Base-by-base conservation (phyloP, 257 asterid species). In the Solanum acaule region DNA sequence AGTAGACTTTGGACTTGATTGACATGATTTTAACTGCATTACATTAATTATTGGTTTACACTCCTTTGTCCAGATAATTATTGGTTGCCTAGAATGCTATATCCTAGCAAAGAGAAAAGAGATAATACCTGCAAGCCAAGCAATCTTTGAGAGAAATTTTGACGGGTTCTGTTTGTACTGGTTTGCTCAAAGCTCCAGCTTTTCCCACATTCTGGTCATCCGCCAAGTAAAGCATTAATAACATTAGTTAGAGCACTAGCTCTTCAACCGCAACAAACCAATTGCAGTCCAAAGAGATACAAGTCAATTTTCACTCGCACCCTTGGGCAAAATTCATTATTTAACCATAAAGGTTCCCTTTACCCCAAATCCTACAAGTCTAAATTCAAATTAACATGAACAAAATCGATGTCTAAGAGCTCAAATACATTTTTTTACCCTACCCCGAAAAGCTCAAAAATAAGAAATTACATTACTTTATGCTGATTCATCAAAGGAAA, bases 81-180 rank as follows among this genome's bases (percentile, higher is more conserved):
- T 44, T 79, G 38, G 67, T 79, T 15, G 34, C 65, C 65, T 56
- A 56, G 42, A 83, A 72, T 25, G 76, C 38, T 31, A 46, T 10
- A 83, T 46, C 85, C 25, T 4, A 34, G 42, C 49, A 65, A 68
- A 68, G 61, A 83, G 27, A 38, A 22, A 52, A 87, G 23, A 73
- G 52, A 61, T 33, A 38, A 70, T 87, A 96, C 99, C 99, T 97
- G 98, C 99, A 97, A 0, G 99, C 99, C 83, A 97, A 95, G 90
- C 99, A 96, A 89, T 95, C 99, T 90, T 97, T 97, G 59, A 97
- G 97, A 6, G 99, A 97, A 71, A 97, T 97, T 93, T 93, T 97
- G 81, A 96, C 98, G 1, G 99, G 98, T 72, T 96, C 99, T 46
- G 88, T 91, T 93, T 90, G 91, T 70, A 85, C 44, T 37, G 92